Evolutionary conservation across 1,284 basidiomycete species (phyloP), one percentile per base, ranked within the genome.

Genomic region (Rhodofomes roseus): DNA sequence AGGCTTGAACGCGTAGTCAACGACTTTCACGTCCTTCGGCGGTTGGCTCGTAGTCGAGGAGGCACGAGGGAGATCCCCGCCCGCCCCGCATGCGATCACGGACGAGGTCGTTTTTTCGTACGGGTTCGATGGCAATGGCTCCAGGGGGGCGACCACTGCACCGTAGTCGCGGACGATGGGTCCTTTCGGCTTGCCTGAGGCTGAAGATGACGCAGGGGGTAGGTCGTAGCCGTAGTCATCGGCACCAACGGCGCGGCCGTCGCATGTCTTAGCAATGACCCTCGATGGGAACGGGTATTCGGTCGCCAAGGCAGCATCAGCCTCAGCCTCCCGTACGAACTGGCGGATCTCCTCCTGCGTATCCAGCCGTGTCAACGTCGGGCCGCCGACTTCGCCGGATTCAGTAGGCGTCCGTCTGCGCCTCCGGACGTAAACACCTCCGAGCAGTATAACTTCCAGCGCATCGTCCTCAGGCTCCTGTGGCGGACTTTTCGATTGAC

Each of bases 1-100:
- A 5, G 62, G 56, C 46, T 62, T 60, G 41, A 59, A 34, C 1
- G 65, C 71, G 41, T 65, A 74, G 59, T 74, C 73, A 40, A 66
- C 66, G 14, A 67, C 62, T 34, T 66, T 69, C 50, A 66, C 58
- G 14, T 62, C 60, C 8, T 61, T 58, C 2, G 64, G 58, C 5
- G 62, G 56, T n/a, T 12, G 55, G 31, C 6, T 29, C 9, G 46
- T 16, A 29, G 48, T 27, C 8, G 50, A 29, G 2, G 56, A 43
- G 20, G 60, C 56, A 16, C 54, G 52, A 12, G 54, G 60, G 25
- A 64, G 63, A 8, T 54, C 23, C 22, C 39, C 40, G 29, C 44
- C 14, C n/a, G 37, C 7, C 1, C 12, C 4, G 20, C 23, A 1
- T 8, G 16, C 37, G 1, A 5, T 22, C 16, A 4, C 12, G 39